Conservation (phyloP, 306 rosid genomes). For the Nissolia schottii region DNA sequence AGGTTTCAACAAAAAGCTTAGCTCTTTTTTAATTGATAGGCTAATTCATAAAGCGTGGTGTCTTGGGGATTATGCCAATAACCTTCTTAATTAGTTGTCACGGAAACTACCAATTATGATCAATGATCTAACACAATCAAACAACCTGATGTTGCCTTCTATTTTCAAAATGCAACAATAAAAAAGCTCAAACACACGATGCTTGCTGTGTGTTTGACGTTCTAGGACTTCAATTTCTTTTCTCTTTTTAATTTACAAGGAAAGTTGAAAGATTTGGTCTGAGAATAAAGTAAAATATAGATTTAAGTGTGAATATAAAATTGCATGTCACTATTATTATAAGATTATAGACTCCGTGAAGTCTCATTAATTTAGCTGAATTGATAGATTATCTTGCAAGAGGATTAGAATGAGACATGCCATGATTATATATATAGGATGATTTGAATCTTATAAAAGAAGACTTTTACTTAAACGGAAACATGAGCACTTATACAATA, state of each 20-base stretch:
- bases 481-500: too few species aligned
- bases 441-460: background rate
- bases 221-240: background rate
- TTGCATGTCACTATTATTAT: background rate
- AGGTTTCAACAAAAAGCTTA: constrained; percentile 24
- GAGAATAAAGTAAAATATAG: background rate
- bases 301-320: background rate
- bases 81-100: constrained; percentile 20
- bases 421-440: background rate
- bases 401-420: background rate
- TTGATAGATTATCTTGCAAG: background rate
- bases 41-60: background rate
- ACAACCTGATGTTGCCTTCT: background rate
- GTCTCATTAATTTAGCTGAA: background rate
- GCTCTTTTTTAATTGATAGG: background rate
- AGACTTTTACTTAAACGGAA: too few species aligned
- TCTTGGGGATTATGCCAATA: background rate
- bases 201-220: background rate
- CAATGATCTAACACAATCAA: constrained; percentile 13
- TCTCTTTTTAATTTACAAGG: background rate
- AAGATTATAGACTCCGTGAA: background rate
- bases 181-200: background rate
- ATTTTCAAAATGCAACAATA: background rate
- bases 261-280: background rate
- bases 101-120: constrained; percentile 24